These are phyloP conservation scores for Talaromyces borbonicus DNA, from an alignment of 495 filamentous ascomycete genomes.

Conservation along the genomic window DNA sequence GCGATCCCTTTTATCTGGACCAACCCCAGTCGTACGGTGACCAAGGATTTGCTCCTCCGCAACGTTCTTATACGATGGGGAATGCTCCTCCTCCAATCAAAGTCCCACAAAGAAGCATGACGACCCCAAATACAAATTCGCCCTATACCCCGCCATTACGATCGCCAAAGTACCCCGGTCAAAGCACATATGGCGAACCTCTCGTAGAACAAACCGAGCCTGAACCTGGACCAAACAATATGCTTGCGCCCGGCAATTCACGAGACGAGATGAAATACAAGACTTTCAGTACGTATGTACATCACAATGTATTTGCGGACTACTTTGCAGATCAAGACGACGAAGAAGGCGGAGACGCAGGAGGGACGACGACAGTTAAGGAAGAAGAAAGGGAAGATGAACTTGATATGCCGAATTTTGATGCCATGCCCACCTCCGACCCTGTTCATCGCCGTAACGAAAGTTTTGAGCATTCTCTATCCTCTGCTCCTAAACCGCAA, in stretches of 20 bases:
- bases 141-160: conserved; percentile 9
- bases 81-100: conserved; percentile 16
- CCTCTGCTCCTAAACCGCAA: neutral
- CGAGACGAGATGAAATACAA: conserved; percentile 1
- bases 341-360: neutral
- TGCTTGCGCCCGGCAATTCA: neutral
- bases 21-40: conserved; percentile 7
- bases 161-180: conserved; percentile 23
- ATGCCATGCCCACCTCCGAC: conserved; percentile 42
- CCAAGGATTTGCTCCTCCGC: conserved; percentile 8
- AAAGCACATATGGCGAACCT: conserved; percentile 24
- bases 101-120: conserved; percentile 28
- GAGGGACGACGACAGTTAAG: neutral
- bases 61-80: conserved; percentile 22
- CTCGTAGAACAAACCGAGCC: conserved; percentile 2
- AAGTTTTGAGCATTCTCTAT: conserved; percentile 4
- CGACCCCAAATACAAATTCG: conserved; percentile 21
- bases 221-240: neutral
- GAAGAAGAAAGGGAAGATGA: conserved; percentile 23
- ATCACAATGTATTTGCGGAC: conserved; percentile 23
- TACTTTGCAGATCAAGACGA: conserved; percentile 23
- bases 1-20: neutral
- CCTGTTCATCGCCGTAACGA: conserved; percentile 5
- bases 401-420: conserved; percentile 65
- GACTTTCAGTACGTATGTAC: neutral